Percentiles rank a stretch among this genome's conserved stretches.
These are phyloP conservation scores for Triticum dicoccoides DNA, from an alignment of 176 grass and related monocot species.

Conservation along the genomic window DNA sequence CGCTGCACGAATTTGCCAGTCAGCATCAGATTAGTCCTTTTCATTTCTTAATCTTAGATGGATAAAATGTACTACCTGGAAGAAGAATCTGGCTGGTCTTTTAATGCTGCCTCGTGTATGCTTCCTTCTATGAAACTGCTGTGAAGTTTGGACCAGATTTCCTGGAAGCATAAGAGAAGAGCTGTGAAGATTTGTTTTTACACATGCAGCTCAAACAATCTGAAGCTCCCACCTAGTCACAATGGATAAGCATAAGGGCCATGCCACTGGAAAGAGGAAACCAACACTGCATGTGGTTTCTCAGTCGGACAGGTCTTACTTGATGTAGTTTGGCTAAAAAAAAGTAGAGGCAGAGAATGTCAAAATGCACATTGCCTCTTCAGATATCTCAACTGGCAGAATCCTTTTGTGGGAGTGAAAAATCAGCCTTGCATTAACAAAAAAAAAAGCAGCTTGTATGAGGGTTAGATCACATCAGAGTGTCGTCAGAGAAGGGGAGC, in stretches of 20 bases:
- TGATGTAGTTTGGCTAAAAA: background rate
- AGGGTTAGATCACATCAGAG: background rate
- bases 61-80: slow-evolving; percentile 41
- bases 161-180: background rate
- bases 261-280: background rate
- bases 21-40: slow-evolving; percentile 32
- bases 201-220: background rate
- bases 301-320: background rate
- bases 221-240: background rate
- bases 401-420: too few species aligned
- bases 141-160: background rate
- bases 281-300: background rate
- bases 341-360: background rate
- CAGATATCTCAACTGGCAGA: background rate
- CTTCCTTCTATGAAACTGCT: slow-evolving; percentile 5
- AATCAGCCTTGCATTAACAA: too few species aligned
- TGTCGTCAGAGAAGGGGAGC: background rate
- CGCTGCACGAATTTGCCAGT: slow-evolving; percentile 27
- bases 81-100: slow-evolving; percentile 15
- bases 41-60: slow-evolving; percentile 38
- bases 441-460: background rate
- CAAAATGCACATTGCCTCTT: background rate
- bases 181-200: background rate
- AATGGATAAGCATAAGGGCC: background rate
- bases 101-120: slow-evolving; percentile 14